Conservation (phyloP, 257 asterid genomes). For the Solanum ossicruentum region DNA sequence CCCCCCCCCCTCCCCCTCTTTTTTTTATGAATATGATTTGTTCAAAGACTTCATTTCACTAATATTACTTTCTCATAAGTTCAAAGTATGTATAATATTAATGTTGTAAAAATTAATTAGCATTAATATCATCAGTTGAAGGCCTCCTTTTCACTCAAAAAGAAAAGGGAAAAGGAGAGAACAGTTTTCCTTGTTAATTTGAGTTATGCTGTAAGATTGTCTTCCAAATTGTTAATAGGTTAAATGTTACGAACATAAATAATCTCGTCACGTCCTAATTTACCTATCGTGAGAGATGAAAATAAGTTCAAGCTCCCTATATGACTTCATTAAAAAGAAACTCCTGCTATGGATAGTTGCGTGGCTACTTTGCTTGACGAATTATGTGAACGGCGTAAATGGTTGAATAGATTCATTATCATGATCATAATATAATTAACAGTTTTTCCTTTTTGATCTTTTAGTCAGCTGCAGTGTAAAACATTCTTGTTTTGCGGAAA, state of each 20-base stretch:
- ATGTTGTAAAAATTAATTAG: background rate
- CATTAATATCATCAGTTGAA: background rate
- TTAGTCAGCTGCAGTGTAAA: background rate
- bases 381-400: background rate
- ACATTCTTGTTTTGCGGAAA: background rate
- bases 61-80: background rate
- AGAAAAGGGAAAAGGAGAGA: background rate
- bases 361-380: background rate
- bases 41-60: background rate
- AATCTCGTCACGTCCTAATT: background rate
- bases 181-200: background rate
- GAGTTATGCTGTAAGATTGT: background rate
- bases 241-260: background rate
- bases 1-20: background rate
- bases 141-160: background rate
- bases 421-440: background rate
- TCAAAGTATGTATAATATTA: background rate
- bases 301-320: background rate
- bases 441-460: background rate
- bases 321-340: background rate
- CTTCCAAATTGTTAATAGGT: background rate
- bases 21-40: background rate
- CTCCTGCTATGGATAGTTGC: background rate
- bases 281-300: background rate
- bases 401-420: background rate